Evolutionary conservation across 805 yeast species (phyloP).

Genomic region (Dipodascus albidus): DNA sequence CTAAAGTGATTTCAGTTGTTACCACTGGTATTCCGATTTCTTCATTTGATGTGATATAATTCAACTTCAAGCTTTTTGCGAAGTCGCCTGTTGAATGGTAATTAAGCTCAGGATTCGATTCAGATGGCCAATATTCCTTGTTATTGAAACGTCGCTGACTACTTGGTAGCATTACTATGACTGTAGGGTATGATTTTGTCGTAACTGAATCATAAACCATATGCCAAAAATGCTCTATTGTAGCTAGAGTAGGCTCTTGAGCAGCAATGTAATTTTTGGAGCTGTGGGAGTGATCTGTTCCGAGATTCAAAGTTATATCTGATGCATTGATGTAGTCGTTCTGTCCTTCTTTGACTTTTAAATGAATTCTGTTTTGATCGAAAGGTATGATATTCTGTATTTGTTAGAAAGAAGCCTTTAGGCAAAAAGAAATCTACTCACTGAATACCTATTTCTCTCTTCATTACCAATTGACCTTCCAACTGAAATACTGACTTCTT

Average conservation of each 20-base stretch:
- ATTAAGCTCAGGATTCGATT: slow-evolving; percentile 30
- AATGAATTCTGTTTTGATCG: slow-evolving; percentile 44
- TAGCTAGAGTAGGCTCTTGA: slow-evolving; percentile 73
- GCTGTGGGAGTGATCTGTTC: slow-evolving; percentile 28
- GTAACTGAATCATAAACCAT: slow-evolving; percentile 39
- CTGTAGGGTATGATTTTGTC: slow-evolving; percentile 54
- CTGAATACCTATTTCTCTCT: slow-evolving; percentile 42
- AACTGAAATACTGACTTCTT: slow-evolving; percentile 14
- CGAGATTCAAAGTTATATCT: slow-evolving; percentile 38
- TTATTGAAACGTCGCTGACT: slow-evolving; percentile 31
- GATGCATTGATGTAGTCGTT: slow-evolving; percentile 82
- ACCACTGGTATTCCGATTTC: not conserved
- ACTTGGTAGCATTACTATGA: slow-evolving; percentile 67
- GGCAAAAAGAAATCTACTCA: not conserved
- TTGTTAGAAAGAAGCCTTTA: too few species aligned
- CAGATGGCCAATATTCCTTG: slow-evolving; percentile 36
- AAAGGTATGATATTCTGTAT: slow-evolving; percentile 48
- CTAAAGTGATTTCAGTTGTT: not conserved
- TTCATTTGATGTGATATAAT: not conserved
- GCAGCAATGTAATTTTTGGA: slow-evolving; percentile 48
- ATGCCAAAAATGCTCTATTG: slow-evolving; percentile 79
- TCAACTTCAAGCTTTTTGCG: not conserved
- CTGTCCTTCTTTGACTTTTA: slow-evolving; percentile 22
- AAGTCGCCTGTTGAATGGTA: not conserved
- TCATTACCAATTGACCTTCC: slow-evolving; percentile 17